A percentile compares a stretch with the other conserved stretches of the same genome.
Evolutionary conservation across 1,139 yeast species (phyloP).

Genomic region (Blastobotrys proliferans): DNA sequence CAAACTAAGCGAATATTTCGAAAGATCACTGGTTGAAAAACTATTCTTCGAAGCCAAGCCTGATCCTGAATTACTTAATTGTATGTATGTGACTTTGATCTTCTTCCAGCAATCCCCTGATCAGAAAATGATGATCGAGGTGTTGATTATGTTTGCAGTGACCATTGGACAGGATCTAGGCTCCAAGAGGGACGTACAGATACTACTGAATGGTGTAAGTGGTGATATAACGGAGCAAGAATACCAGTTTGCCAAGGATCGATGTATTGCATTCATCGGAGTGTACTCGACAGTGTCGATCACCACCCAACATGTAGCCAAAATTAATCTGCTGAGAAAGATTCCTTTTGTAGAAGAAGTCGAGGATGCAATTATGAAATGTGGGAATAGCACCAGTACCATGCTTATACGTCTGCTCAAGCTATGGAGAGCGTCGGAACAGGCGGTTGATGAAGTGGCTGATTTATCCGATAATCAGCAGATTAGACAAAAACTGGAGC

Average conservation of each 20-base stretch:
- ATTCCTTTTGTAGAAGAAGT: conserved; percentile 1
- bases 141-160: background rate
- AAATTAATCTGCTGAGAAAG: background rate
- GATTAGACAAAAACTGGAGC: no score
- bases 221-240: background rate
- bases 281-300: conserved; percentile 1
- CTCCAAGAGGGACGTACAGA: background rate
- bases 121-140: conserved; percentile 6
- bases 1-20: conserved; percentile 6
- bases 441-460: background rate
- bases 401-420: background rate
- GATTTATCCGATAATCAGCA: no score
- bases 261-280: background rate
- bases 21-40: conserved; percentile 9
- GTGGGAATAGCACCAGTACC: background rate
- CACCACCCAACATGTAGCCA: background rate
- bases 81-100: conserved; percentile 2
- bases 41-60: conserved; percentile 9
- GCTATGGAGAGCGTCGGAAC: background rate
- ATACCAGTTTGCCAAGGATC: conserved; percentile 2
- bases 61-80: conserved; percentile 6
- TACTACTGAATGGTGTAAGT: background rate
- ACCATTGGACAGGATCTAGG: conserved; percentile 7
- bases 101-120: conserved; percentile 10
- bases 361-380: background rate